Base-by-base conservation (phyloP, 2,329 filamentous ascomycete genomes). In the Aspergillus novofumigatus region DNA sequence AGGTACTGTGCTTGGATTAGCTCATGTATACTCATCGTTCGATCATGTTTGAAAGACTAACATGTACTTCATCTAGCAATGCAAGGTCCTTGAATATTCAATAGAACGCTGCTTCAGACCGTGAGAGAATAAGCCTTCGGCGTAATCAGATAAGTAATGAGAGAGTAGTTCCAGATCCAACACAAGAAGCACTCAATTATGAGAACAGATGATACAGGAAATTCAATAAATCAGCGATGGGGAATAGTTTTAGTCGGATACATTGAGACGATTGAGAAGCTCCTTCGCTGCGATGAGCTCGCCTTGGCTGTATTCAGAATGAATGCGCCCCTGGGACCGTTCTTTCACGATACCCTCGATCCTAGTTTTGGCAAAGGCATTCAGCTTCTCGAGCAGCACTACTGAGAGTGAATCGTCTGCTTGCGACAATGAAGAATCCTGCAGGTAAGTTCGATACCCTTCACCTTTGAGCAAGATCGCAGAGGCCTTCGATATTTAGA, bases 241-340 rank as follows among this genome's bases (percentile, higher is more conserved):
- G 14, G 5, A 38, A 38, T 17, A 6, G 14, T 44, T 55, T 59
- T 52, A 62, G 59, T 52, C 23, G 6, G 49, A 44, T 48, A 49
- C 48, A 49, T 56, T 52, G 49, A 63, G 61, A 35, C 61, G 67
- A 67, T 71, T 68, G 53, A 79, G 64, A 54, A 79, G 60, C 53
- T 74, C 73, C 60, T 76, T 72, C 25, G 73, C 73, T 20, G 76
- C 75, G 58, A 74, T 72, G 4, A 79, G 62, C 60, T 78, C 77
- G 45, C 71, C 69, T 61, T 73, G 69, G 42, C 67, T 68, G 28
- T 64, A 66, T 56, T 69, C 71, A 58, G 66, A 68, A 59, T 66
- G 65, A 52, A 65, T 62, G 57, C 64, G 61, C 55, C 69, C 62
- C 20, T 65, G 59, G 38, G 69, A 68, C 42, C 72, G 68, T 49